Conservation (phyloP, 306 rosid species). For the Fragaria iinumae region DNA sequence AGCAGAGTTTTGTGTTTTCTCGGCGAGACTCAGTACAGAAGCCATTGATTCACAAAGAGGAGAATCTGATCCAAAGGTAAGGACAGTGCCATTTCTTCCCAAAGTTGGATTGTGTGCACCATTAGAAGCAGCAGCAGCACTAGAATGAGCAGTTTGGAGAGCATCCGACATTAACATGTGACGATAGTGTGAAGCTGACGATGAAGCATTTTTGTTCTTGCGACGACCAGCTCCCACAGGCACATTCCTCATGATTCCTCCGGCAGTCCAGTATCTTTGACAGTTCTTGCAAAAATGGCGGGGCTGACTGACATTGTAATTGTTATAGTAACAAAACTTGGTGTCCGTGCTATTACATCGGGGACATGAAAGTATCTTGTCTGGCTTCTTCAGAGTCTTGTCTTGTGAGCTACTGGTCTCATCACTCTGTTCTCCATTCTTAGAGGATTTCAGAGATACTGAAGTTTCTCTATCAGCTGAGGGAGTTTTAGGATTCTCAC, state of each 20-base stretch:
- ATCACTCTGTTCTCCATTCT: constrained; percentile 52
- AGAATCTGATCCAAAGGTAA: constrained; percentile 62
- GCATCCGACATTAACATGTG: constrained; percentile 49
- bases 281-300: constrained; percentile 93
- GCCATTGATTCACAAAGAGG: constrained; percentile 59
- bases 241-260: constrained; percentile 81
- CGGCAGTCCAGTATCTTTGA: constrained; percentile 93
- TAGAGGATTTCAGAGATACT: constrained; percentile 36
- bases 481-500: constrained; percentile 49
- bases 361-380: constrained; percentile 73
- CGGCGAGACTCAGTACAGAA: constrained; percentile 57
- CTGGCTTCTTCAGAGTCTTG: constrained; percentile 64
- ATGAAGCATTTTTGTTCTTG: constrained; percentile 59
- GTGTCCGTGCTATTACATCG: constrained; percentile 91
- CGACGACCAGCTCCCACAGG: constrained; percentile 91
- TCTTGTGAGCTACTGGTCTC: constrained; percentile 50
- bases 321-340: constrained; percentile 82
- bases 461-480: constrained; percentile 49
- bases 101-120: constrained; percentile 40
- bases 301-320: constrained; percentile 84
- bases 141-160: constrained; percentile 37
- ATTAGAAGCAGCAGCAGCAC: constrained; percentile 30
- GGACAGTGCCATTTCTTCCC: constrained; percentile 45
- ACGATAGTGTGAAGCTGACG: constrained; percentile 41
- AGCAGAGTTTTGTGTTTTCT: constrained; percentile 29